Evolutionary conservation across 352 stramenopile genomes (phyloP).

Genomic region (Pythium utonaiense): DNA sequence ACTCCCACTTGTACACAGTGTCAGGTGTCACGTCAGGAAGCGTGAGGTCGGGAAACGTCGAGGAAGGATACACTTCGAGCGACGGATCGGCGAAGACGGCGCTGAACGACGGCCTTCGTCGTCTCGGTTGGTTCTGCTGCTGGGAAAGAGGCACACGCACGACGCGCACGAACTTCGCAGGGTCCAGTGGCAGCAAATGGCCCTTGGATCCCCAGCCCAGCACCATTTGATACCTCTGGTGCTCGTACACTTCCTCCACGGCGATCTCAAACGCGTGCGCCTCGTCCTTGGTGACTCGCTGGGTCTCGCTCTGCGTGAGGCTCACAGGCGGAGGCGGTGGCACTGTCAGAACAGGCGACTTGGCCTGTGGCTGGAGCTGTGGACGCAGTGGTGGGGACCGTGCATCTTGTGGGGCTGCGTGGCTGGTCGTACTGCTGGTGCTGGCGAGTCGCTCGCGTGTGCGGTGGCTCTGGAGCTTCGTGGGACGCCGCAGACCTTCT

Average conservation of each 20-base stretch:
- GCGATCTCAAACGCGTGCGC: slow-evolving; percentile 4
- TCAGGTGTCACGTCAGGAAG: slow-evolving; percentile 29
- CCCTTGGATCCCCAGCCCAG: slow-evolving; percentile 75
- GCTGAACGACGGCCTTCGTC: slow-evolving; percentile 7
- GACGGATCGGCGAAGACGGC: slow-evolving; percentile 13
- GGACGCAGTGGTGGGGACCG: background rate
- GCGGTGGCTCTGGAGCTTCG: slow-evolving; percentile 22
- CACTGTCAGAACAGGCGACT: background rate
- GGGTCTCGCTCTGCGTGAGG: background rate
- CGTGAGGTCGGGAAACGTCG: slow-evolving; percentile 51
- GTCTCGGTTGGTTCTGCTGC: background rate
- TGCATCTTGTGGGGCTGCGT: background rate
- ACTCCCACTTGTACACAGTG: slow-evolving; percentile 43
- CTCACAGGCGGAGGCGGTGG: background rate
- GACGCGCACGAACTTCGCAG: slow-evolving; percentile 58
- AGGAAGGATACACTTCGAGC: slow-evolving; percentile 37
- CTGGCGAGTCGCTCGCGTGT: slow-evolving; percentile 15
- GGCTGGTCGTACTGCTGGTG: background rate
- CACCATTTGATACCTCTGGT: slow-evolving; percentile 68
- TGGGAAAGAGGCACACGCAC: slow-evolving; percentile 13
- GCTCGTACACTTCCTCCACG: slow-evolving; percentile 60
- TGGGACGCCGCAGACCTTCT: slow-evolving; percentile 12
- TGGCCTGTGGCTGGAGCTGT: background rate
- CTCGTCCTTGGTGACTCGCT: background rate
- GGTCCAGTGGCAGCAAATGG: slow-evolving; percentile 67